These are phyloP conservation scores for Andrographis paniculata DNA, from an alignment of 305 asterid species.

Conservation along the genomic window DNA sequence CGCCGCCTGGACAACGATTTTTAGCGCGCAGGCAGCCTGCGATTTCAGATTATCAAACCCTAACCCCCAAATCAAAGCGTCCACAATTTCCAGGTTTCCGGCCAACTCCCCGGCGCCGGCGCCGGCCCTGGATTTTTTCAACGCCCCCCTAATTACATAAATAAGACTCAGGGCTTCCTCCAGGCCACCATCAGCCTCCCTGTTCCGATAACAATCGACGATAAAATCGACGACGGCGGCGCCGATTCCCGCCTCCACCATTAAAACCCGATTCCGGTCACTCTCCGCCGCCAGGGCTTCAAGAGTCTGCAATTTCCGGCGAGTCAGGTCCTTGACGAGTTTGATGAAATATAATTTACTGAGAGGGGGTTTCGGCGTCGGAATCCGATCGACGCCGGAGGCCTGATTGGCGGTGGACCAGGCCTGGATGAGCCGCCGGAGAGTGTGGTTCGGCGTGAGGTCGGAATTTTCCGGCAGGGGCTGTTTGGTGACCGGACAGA, in stretches of 20 bases:
- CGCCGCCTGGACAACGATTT: slow-evolving; percentile 17
- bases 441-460: slow-evolving; percentile 49
- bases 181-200: slow-evolving; percentile 17
- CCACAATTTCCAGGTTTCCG: slow-evolving; percentile 21
- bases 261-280: slow-evolving; percentile 21
- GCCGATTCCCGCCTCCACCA: slow-evolving; percentile 30
- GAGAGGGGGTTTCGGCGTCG: slow-evolving; percentile 25
- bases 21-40: slow-evolving; percentile 27
- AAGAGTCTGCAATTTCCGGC: slow-evolving; percentile 24
- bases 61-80: slow-evolving; percentile 32
- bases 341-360: slow-evolving; percentile 13
- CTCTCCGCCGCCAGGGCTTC: slow-evolving; percentile 27
- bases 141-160: slow-evolving; percentile 11
- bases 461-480: slow-evolving; percentile 21
- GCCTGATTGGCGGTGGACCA: slow-evolving; percentile 32
- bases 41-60: slow-evolving; percentile 11
- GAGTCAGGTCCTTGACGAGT: slow-evolving; percentile 22
- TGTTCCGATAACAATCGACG: slow-evolving; percentile 18
- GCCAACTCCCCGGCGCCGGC: not conserved
- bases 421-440: slow-evolving; percentile 39
- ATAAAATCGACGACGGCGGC: slow-evolving; percentile 18
- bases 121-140: not conserved
- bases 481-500: slow-evolving; percentile 58
- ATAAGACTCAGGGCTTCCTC: slow-evolving; percentile 29
- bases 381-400: slow-evolving; percentile 16